These are phyloP conservation scores for Nadsonia starkeyi-henricii DNA, from an alignment of 1,139 yeast species.

Conservation along the genomic window DNA sequence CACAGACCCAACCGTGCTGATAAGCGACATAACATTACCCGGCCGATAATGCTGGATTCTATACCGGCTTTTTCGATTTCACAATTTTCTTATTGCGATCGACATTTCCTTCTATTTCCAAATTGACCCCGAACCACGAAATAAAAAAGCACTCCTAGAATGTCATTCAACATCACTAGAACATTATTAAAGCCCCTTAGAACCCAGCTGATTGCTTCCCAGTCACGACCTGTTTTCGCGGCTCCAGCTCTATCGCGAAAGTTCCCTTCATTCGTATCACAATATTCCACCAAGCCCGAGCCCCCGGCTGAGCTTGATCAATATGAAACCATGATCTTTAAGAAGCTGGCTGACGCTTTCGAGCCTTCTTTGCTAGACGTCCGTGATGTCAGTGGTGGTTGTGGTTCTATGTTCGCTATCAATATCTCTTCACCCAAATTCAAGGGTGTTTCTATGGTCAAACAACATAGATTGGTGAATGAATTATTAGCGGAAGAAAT, in stretches of 20 bases:
- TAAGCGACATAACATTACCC: too few relatives aligned
- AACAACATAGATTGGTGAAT: slow-evolving; percentile 87
- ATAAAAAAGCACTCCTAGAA: too few relatives aligned
- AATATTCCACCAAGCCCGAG: not conserved
- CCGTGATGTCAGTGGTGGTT: slow-evolving; percentile 82
- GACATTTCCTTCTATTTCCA: too few relatives aligned
- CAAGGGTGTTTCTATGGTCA: slow-evolving; percentile 68
- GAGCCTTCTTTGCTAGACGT: slow-evolving; percentile 51
- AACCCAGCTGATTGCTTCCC: not conserved
- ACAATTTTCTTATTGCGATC: too few relatives aligned
- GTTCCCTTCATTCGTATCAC: not conserved
- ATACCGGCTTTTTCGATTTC: too few relatives aligned
- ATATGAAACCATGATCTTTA: slow-evolving; percentile 54
- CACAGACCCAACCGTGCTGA: too few relatives aligned
- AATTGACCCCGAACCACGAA: too few relatives aligned
- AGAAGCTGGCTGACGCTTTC: slow-evolving; percentile 40
- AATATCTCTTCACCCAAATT: slow-evolving; percentile 59
- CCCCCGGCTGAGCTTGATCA: slow-evolving; percentile 29
- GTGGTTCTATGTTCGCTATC: slow-evolving; percentile 97
- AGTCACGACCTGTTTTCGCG: too few relatives aligned
- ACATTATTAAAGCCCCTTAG: not conserved
- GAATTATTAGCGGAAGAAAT: slow-evolving; percentile 73
- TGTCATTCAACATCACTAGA: not conserved
- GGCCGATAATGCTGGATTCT: too few relatives aligned
- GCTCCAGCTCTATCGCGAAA: too few relatives aligned